Evolutionary conservation across 768 basidiomycete species (phyloP), one percentile per base, ranked within the genome.

Genomic region (Lyophyllum atratum): DNA sequence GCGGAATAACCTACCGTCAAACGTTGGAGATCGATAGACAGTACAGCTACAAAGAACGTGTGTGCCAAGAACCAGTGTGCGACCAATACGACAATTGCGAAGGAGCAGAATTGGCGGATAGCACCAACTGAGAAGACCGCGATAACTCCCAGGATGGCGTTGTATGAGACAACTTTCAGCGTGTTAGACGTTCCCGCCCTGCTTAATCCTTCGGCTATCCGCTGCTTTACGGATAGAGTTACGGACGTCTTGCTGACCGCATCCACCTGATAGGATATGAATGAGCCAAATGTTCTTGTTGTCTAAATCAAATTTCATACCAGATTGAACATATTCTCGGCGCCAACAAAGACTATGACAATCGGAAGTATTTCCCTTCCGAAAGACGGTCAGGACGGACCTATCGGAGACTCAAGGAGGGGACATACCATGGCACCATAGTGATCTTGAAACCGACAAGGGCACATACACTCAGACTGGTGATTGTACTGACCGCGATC

Each of bases 31-130:
- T 99, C 96, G 63, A 99, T 97, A 0, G 93, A 94, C 22, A 99
- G 76, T 25, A 97, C 94, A 7, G 95, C 91, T 61, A 95, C 79
- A 74, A 96, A 98, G 75, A 98, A 96, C 0, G 94, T 97, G 67
- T 97, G 93, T 15, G 96, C 89, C 58, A 98, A 81, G 75, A 95
- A 96, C 94, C 94, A 98, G 70, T 98, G 95, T 15, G 94, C 95
- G 28, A 98, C 90, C 21, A 98, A 81, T 11, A 98, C 93, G 22
- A 98, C 93, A 43, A 94, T 87, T 0, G 94, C 93, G 68, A 98
- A 98, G 3, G 86, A 80, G 70, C 95, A 96, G 67, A 98, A 96
- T 65, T 98, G 93, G 37, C 91, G 85, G 33, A 95, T 92, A 1
- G 92, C 89, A 40, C 92, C 90, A 15, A 80, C 82, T 43, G 89